Percentiles rank a stretch among this genome's conserved stretches.
These are phyloP conservation scores for Penicillium fimorum DNA, from an alignment of 495 filamentous ascomycete genomes.

Conservation along the genomic window DNA sequence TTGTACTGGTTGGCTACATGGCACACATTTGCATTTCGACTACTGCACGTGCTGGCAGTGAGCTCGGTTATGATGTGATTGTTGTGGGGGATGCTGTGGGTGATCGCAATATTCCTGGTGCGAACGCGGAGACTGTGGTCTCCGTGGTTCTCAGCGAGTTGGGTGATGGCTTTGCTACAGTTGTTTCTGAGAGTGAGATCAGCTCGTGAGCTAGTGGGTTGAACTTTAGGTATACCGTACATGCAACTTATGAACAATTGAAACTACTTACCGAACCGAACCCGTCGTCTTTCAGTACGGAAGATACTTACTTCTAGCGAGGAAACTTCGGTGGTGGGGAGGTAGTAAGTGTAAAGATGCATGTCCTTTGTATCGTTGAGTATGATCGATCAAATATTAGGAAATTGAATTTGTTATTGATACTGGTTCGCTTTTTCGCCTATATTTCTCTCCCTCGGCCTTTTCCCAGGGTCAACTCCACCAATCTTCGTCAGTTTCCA, in stretches of 20 bases:
- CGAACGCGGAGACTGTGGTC: constrained; percentile 37
- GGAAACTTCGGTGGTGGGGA: not conserved
- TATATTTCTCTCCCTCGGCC: not conserved
- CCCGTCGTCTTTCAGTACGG: not conserved
- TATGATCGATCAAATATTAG: not conserved
- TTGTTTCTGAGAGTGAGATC: constrained; percentile 30
- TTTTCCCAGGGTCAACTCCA: not conserved
- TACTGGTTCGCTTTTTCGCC: not conserved
- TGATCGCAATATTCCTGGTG: constrained; percentile 57
- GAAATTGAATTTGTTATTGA: not conserved
- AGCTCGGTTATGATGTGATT: constrained; percentile 59
- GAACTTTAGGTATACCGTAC: not conserved
- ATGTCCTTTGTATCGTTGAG: not conserved
- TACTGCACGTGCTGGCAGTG: constrained; percentile 52
- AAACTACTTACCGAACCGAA: not conserved
- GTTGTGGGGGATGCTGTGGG: constrained; percentile 57
- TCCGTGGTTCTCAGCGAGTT: constrained; percentile 42
- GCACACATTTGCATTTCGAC: constrained; percentile 63
- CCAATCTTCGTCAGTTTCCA: not conserved
- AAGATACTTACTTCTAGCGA: constrained; percentile 12
- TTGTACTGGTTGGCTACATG: constrained; percentile 53
- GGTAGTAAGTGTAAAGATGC: not conserved
- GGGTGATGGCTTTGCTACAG: constrained; percentile 47
- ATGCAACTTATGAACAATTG: not conserved
- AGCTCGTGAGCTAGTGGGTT: not conserved